Evolutionary conservation across 768 basidiomycete genomes (phyloP).

Genomic region (Exidia glandulosa): DNA sequence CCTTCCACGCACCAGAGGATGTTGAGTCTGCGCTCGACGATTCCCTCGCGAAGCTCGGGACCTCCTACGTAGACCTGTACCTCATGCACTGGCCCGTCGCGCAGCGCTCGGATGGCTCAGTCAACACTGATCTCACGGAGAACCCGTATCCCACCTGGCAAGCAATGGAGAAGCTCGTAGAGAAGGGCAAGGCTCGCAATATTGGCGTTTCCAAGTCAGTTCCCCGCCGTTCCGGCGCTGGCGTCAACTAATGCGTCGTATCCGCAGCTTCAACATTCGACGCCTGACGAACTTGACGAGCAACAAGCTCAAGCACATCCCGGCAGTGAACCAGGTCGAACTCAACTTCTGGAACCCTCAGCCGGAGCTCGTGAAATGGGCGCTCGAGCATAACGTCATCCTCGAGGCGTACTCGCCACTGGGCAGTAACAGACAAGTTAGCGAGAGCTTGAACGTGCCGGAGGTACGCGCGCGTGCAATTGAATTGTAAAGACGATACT

Average conservation of each 20-base stretch:
- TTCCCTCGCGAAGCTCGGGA: constrained; percentile 46
- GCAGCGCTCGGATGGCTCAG: constrained; percentile 15
- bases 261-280: constrained; percentile 47
- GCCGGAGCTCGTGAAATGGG: constrained; percentile 66
- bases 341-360: constrained; percentile 71
- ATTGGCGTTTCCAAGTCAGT: constrained; percentile 77
- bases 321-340: constrained; percentile 73
- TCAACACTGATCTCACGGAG: constrained; percentile 47
- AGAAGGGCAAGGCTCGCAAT: constrained; percentile 64
- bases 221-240: background rate
- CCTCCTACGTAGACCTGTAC: constrained; percentile 69
- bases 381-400: constrained; percentile 50
- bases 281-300: constrained; percentile 51
- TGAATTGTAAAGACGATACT: background rate
- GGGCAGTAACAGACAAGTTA: constrained; percentile 49
- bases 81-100: constrained; percentile 60
- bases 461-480: constrained; percentile 26
- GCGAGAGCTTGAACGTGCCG: constrained; percentile 45
- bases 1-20: constrained; percentile 63
- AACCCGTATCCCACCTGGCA: constrained; percentile 73
- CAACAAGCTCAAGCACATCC: constrained; percentile 45
- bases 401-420: constrained; percentile 72
- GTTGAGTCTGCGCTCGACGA: constrained; percentile 59
- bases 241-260: constrained; percentile 1
- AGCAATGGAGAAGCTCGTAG: constrained; percentile 67